Evolutionary conservation across 768 basidiomycete species (phyloP), one percentile per base, ranked within the genome.

Genomic region (Calvatia gigantea): DNA sequence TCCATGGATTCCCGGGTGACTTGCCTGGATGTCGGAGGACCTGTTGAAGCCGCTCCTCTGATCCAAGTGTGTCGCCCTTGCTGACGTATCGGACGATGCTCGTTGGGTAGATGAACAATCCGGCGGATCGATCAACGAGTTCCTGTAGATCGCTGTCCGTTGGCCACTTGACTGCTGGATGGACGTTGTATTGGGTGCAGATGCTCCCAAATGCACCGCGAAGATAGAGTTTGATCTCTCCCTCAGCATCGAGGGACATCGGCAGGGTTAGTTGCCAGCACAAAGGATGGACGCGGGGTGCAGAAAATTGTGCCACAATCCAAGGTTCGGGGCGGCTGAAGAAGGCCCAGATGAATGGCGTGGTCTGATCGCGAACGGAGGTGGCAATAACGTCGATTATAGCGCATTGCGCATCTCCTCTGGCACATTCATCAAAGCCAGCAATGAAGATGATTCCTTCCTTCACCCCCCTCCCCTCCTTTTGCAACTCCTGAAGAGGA

Each of bases 101-200:
- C 0, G 66, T 56, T 1, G 67, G 64, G 53, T 63, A 65, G 54
- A 66, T 64, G 49, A 68, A 68, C 32, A 65, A 60, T 1, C 63
- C 65, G 1, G 59, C 56, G 2, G 65, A 63, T 48, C 59, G 61
- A 9, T 47, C 19, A 2, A 68, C 62, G 8, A 70, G 58, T 9
- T 28, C 27, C 2, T 54, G 44, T 4, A 68, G 33, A 12, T 51
- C 58, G 11, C 33, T 37, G 1, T 51, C 49, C 1, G 65, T 59
- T 11, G 67, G 68, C 67, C 67, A 66, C 7, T 14, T n/a, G 11
- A 28, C 15, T 5, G n/a, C 28, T 4, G 17, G 2, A 11, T 21
- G 44, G 23, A 63, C 39, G 4, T 41, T 27, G 7, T 53, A 11
- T 21, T 19, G 5, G 6, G 21, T 4, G 4, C 33, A 55, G 31